Evolutionary conservation across 108 stramenopile genomes (phyloP), one percentile per base, ranked within the genome.

Genomic region (Pelagomonas calceolata): DNA sequence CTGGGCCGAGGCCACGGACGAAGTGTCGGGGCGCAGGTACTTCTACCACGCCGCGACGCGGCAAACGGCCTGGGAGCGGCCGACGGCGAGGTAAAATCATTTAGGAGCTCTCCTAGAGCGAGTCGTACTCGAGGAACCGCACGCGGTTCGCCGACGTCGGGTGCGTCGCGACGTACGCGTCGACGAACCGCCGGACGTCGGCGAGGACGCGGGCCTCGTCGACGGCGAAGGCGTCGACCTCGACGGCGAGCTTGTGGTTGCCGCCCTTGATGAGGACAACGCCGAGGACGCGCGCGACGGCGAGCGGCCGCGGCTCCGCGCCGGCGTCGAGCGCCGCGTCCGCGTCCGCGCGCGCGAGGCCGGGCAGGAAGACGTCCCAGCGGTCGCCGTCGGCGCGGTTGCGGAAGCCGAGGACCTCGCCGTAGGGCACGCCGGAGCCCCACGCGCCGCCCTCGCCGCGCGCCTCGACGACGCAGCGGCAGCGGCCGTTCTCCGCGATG

Each of bases 1-100:
- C 10, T 92, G 91, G 91, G 72, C 73, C 0, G 85, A 86, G 65
- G 60, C 74, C 30, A 36, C 78, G 0, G 88, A 92, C 75, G 64
- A 73, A 36, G n/a, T 71, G 15, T 72, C 82, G 31, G 87, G 88
- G 0, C 46, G 72, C 30, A 51, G 69, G 3, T 90, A 90, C 75
- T 90, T 80, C 80, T 81, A 72, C 68, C 82, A 88, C 51, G 67
- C 66, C 39, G 36, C 68, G 37, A 79, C 76, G 4, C 66, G 76
- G 17, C 66, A 78, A 34, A 76, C 80, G 4, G 75, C 71, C 35
- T 90, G 89, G 89, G 83, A 79, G 30, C 75, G 30, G 36, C 88
- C 88, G 30, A 32, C 51, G 51, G 51, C 51, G 21, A 26, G 10
- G 29, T 43, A 43, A 43, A 43, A n/a, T n/a, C n/a, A n/a, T n/a